Evolutionary conservation across 228 moss, liverwort and hornwort species (phyloP), one percentile per base, ranked within the genome.

Genomic region (Sphagnum fallax): DNA sequence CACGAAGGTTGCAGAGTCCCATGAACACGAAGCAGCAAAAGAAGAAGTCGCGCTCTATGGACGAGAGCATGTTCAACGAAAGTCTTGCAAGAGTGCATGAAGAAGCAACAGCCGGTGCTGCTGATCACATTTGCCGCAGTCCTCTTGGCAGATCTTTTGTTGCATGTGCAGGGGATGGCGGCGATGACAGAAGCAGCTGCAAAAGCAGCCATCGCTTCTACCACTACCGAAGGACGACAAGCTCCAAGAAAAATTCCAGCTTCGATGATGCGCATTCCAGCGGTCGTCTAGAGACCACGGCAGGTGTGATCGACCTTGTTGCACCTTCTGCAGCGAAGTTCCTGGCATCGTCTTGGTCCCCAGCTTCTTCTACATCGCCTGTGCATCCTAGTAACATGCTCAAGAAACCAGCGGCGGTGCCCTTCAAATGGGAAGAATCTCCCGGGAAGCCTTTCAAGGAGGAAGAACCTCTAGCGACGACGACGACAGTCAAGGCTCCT

Each of bases 261-360:
- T 63, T 82, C 15, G 48, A 49, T 59, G 79, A 67, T 60, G 78
- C 74, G 50, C 71, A 71, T 18, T 77, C 76, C 5, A 72, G 32
- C 79, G 4, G 82, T 78, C 60, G 76, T 73, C 15, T 75, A 79
- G 5, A 50, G 47, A 4, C 58, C 84, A 81, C 60, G 61, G 82
- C 69, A 65, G 83, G 9, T 67, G 82, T 75, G 1, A 79, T 82
- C 61, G 90, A 90, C 49, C 65, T 86, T 32, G 62, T 92, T 10
- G 87, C 91, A 2, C 91, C 91, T 8, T 84, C 91, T 14, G 89
- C 91, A 11, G 89, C 89, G 2, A 89, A 81, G 73, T 86, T 89
- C 67, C 57, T 92, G 59, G 66, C 75, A 48, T 72, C 79, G 62
- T 52, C 75, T 60, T 32, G 32, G 32, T 72, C 84, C 47, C 81